These are phyloP conservation scores for Dendrobium chrysotoxum DNA, from an alignment of 106 monocot genomes.

Conservation along the genomic window DNA sequence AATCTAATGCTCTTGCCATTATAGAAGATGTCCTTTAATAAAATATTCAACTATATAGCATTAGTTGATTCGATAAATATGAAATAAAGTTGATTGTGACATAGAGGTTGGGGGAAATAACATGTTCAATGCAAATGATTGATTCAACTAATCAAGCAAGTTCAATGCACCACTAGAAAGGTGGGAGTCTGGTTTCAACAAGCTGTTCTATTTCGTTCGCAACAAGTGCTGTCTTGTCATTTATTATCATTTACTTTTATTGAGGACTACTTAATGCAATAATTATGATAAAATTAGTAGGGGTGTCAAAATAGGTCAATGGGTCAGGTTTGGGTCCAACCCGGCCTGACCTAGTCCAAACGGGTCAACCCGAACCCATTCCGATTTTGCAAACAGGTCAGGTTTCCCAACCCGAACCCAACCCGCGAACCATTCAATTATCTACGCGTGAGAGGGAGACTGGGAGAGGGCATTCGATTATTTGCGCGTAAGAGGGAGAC, in stretches of 20 bases:
- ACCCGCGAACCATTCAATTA: no score
- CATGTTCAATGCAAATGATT: not conserved
- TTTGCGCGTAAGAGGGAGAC: no score
- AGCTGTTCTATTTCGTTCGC: not conserved
- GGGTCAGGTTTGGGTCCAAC: no score
- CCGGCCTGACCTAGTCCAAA: no score
- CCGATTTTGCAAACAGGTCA: no score
- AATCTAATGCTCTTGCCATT: not conserved
- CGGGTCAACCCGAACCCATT: no score
- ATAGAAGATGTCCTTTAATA: not conserved
- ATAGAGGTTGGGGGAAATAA: not conserved
- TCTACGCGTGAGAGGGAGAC: no score
- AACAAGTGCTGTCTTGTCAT: not conserved
- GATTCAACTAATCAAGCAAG: not conserved
- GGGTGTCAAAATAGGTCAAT: no score
- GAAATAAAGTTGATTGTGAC: constrained; percentile 2
- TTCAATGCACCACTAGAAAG: not conserved
- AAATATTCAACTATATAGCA: not conserved
- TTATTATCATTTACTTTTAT: not conserved
- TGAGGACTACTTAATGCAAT: no score
- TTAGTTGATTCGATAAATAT: not conserved
- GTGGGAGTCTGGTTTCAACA: not conserved
- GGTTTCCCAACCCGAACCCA: no score
- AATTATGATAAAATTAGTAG: no score
- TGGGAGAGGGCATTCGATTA: no score